phyloP scores from a whole-genome alignment of 2,329 filamentous ascomycete genomes.

The Fusarium sp. region DNA sequence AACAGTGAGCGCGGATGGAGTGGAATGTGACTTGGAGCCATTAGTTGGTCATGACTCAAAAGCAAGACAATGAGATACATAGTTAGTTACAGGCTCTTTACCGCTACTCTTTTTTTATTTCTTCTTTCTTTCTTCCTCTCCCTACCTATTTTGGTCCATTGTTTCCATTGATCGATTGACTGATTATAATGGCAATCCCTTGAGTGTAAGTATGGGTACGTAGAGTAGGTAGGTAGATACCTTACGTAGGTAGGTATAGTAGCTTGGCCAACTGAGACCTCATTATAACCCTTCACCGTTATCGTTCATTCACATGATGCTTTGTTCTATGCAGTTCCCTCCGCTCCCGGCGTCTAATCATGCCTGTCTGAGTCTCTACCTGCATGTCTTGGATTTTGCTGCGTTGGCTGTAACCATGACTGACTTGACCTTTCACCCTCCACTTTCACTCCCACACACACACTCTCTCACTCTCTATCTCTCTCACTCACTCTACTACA shows the following conservation, averaged over 20 bases:
- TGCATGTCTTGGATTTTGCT: constrained; percentile 38
- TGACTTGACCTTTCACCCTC: constrained; percentile 3
- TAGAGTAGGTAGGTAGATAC: not conserved
- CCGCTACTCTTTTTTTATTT: constrained; percentile 2
- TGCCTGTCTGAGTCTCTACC: constrained; percentile 1
- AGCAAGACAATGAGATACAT: constrained; percentile 28
- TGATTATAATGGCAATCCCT: not conserved
- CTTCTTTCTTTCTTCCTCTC: not conserved
- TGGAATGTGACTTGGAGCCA: constrained; percentile 40
- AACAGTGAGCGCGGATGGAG: constrained; percentile 14
- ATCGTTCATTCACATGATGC: constrained; percentile 37
- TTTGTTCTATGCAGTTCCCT: constrained; percentile 31
- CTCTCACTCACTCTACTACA: not conserved
- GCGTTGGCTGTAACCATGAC: constrained; percentile 28
- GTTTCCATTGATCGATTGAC: not conserved
- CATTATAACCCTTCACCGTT: not conserved
- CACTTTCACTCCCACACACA: constrained; percentile 4
- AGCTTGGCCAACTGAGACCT: not conserved
- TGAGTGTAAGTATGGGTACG: not conserved
- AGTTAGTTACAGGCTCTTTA: not conserved
- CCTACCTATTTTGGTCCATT: not conserved
- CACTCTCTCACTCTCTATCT: not conserved
- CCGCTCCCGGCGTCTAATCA: constrained; percentile 37
- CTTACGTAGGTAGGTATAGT: not conserved
- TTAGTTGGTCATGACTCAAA: constrained; percentile 39